These are phyloP conservation scores for Metschnikowia baotianmanensis DNA, from an alignment of 805 yeast species.

Conservation along the genomic window DNA sequence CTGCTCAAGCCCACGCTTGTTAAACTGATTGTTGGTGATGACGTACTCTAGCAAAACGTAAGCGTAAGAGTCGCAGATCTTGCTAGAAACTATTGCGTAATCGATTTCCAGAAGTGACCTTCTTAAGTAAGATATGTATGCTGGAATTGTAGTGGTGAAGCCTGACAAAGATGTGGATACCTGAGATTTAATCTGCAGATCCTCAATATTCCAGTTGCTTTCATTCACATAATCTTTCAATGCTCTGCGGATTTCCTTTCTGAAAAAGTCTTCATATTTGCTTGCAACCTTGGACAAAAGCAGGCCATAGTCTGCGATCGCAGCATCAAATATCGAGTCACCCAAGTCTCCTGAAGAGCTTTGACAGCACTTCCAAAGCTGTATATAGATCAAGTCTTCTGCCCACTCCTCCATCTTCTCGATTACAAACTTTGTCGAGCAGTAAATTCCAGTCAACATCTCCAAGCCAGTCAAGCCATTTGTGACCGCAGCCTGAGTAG, in stretches of 20 bases:
- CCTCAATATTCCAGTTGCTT: conserved; percentile 31
- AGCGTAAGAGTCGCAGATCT: conserved; percentile 27
- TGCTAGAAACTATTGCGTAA: conserved; percentile 29
- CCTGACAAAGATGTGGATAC: conserved; percentile 23
- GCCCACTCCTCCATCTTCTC: conserved; percentile 37
- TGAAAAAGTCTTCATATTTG: conserved; percentile 32
- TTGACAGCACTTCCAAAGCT: conserved; percentile 37
- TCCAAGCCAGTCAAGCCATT: conserved; percentile 29
- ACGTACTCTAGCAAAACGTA: conserved; percentile 35
- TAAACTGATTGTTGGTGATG: conserved; percentile 39
- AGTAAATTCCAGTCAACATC: conserved; percentile 31
- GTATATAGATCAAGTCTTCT: conserved; percentile 37
- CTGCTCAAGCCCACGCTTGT: conserved; percentile 31
- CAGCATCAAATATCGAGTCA: conserved; percentile 32
- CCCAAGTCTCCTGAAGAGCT: conserved; percentile 15
- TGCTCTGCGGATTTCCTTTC: conserved; percentile 29
- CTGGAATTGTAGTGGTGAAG: conserved; percentile 26
- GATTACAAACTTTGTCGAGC: conserved; percentile 32
- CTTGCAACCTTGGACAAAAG: conserved; percentile 20
- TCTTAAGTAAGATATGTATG: conserved; percentile 24
- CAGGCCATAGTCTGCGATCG: conserved; percentile 23
- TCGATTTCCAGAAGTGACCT: conserved; percentile 28
- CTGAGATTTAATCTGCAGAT: conserved; percentile 4
- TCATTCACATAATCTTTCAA: conserved; percentile 38
- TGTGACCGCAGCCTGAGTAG: conserved; percentile 98